These are phyloP conservation scores for Ustilago vetiveriae DNA, from an alignment of 1,284 basidiomycete species.

Conservation along the genomic window DNA sequence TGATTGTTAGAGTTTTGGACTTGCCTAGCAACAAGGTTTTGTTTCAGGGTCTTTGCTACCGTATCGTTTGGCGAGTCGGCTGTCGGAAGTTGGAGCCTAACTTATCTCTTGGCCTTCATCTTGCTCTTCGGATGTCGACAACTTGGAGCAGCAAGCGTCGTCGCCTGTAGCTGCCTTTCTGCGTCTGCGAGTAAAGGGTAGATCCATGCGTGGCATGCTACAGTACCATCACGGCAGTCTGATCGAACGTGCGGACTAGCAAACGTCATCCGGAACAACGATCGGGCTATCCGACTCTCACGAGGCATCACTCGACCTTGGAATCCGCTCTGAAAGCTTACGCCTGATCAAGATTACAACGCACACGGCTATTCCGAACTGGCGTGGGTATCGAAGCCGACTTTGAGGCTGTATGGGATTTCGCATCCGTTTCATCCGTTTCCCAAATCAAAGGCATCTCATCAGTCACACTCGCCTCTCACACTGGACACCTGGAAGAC, in stretches of 20 bases:
- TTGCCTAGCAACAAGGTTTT: not conserved
- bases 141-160: not conserved
- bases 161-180: too few species aligned
- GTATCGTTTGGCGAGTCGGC: not conserved
- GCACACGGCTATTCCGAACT: constrained; percentile 3
- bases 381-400: constrained; percentile 2
- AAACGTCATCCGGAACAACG: not conserved
- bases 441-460: not conserved
- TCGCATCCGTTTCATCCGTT: constrained; percentile 17
- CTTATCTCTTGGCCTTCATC: constrained; percentile 7
- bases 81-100: not conserved
- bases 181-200: too few species aligned
- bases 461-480: constrained; percentile 15
- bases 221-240: too few species aligned
- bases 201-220: too few species aligned
- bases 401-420: not conserved
- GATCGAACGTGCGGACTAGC: too few species aligned
- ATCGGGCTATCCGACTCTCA: not conserved
- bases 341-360: not conserved
- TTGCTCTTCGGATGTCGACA: not conserved
- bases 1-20: constrained; percentile 5
- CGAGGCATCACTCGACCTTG: constrained; percentile 1
- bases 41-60: constrained; percentile 1
- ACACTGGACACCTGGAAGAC: not conserved
- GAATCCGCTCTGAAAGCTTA: not conserved